Conservation (phyloP, 495 filamentous ascomycete genomes). For the Glarea lozoyensis region DNA sequence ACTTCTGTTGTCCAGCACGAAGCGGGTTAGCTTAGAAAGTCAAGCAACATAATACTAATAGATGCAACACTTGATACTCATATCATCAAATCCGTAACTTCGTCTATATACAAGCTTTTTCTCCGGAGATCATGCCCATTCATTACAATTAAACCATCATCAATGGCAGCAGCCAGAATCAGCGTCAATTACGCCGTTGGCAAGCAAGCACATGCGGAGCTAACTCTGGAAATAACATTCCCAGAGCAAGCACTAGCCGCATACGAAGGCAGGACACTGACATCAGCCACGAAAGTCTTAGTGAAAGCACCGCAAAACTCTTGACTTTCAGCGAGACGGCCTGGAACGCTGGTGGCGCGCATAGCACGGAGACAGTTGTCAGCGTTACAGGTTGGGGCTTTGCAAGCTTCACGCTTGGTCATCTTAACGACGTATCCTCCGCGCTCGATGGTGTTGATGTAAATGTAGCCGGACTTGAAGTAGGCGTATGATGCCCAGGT, state of each 20-base stretch:
- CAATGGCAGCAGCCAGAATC: no score
- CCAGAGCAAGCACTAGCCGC: background rate
- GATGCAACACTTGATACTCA: no score
- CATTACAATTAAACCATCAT: background rate
- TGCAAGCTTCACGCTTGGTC: conserved; percentile 2
- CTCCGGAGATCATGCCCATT: background rate
- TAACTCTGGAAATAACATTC: conserved; percentile 5
- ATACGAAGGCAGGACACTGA: background rate
- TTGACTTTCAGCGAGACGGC: conserved; percentile 5
- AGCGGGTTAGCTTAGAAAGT: no score
- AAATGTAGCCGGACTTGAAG: conserved; percentile 29
- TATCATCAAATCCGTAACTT: no score
- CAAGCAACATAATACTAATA: no score
- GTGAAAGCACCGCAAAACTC: conserved; percentile 7
- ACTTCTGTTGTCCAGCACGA: no score
- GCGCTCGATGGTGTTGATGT: conserved; percentile 31
- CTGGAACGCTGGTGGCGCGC: background rate
- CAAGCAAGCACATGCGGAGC: conserved; percentile 5
- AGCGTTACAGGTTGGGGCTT: conserved; percentile 3
- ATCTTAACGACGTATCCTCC: conserved; percentile 26
- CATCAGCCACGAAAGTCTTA: conserved; percentile 8
- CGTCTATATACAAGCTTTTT: no score
- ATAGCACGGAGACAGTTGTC: conserved; percentile 6
- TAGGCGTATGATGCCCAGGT: conserved; percentile 29
- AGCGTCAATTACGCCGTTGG: no score